phyloP scores from a whole-genome alignment of 2,329 filamentous ascomycete genomes.

The Graphilbum fragrans region DNA sequence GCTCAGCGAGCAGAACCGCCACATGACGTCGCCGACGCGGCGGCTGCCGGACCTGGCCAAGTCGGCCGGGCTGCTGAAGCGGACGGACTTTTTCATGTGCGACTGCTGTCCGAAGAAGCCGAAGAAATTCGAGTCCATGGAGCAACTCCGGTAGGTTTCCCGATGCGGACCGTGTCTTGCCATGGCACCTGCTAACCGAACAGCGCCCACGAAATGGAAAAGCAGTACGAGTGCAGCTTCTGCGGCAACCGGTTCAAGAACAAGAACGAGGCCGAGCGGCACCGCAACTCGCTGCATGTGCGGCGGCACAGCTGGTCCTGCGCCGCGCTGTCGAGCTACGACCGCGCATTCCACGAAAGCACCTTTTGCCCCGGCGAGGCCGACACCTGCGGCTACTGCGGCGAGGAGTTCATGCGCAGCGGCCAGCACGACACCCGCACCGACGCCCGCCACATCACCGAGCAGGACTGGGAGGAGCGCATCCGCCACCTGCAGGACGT shows the following conservation, averaged over 20 bases:
- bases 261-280: constrained; percentile 94
- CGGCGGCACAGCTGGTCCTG: constrained; percentile 95
- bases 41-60: constrained; percentile 34
- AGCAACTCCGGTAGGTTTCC: constrained; percentile 65
- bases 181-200: background rate
- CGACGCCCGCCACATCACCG: constrained; percentile 41
- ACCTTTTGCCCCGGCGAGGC: constrained; percentile 50
- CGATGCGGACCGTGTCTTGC: background rate
- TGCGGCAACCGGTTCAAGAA: constrained; percentile 97
- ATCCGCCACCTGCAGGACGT: constrained; percentile 78
- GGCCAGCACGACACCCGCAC: constrained; percentile 26
- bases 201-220: constrained; percentile 84
- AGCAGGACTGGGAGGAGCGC: constrained; percentile 78
- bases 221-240: constrained; percentile 88
- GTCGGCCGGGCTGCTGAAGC: constrained; percentile 30
- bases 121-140: constrained; percentile 79
- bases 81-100: constrained; percentile 48
- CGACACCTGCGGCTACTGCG: constrained; percentile 91
- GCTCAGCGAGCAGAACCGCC: constrained; percentile 27
- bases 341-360: constrained; percentile 80
- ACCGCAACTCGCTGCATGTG: constrained; percentile 90
- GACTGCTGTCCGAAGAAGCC: constrained; percentile 96
- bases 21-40: constrained; percentile 32
- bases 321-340: constrained; percentile 65
- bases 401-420: constrained; percentile 64